These are phyloP conservation scores for Tricholoma matsutake DNA, from an alignment of 768 basidiomycete species.

Conservation along the genomic window DNA sequence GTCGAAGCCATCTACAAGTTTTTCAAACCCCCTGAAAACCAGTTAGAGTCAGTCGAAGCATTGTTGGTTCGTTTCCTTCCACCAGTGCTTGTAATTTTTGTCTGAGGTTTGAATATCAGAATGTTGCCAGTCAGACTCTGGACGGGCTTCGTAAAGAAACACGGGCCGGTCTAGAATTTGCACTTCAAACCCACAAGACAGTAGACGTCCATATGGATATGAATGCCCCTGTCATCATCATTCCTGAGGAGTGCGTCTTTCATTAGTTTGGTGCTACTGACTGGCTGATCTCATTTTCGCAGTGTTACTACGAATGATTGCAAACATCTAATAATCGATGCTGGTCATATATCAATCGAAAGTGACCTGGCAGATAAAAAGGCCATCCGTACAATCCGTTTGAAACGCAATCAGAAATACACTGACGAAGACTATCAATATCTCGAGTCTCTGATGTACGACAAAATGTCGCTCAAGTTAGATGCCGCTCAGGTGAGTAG, in stretches of 20 bases:
- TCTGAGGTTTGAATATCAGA: conserved; percentile 40
- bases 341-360: conserved; percentile 92
- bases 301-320: conserved; percentile 77
- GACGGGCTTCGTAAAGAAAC: conserved; percentile 95
- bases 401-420: conserved; percentile 83
- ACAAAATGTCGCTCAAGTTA: conserved; percentile 78
- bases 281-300: conserved; percentile 8
- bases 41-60: conserved; percentile 93
- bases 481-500: conserved; percentile 81
- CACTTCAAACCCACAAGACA: conserved; percentile 91
- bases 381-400: conserved; percentile 70
- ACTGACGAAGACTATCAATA: conserved; percentile 81
- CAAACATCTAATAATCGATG: conserved; percentile 89
- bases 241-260: conserved; percentile 80
- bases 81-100: background rate
- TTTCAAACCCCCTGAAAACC: conserved; percentile 91
- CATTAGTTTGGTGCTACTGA: background rate
- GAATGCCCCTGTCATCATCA: conserved; percentile 94
- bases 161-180: conserved; percentile 89
- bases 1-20: conserved; percentile 90
- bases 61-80: conserved; percentile 57
- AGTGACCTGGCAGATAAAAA: conserved; percentile 87
- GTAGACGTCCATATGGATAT: conserved; percentile 95
- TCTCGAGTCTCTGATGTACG: conserved; percentile 94
- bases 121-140: conserved; percentile 87